These are phyloP conservation scores for Penicillium sp. DNA, from an alignment of 2,329 filamentous ascomycete genomes.

Conservation along the genomic window DNA sequence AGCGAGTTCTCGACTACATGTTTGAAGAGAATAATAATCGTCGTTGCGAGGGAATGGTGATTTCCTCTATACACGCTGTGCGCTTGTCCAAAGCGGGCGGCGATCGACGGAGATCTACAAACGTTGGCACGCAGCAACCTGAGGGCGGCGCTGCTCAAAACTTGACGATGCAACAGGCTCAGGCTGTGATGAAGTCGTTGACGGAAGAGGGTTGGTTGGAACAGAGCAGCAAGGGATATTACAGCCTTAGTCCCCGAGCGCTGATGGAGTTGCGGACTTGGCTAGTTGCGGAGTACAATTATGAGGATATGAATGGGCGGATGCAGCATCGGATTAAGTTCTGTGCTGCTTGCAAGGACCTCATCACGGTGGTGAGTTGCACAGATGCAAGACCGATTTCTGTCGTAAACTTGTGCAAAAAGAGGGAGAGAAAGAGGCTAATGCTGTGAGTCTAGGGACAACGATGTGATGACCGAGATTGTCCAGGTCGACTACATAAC, in stretches of 20 bases:
- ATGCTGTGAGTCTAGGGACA: constrained; percentile 50
- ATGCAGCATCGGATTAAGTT: constrained; percentile 69
- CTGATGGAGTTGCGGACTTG: constrained; percentile 80
- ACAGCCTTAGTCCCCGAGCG: constrained; percentile 66
- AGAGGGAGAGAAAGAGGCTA: neutral
- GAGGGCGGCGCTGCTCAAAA: constrained; percentile 40
- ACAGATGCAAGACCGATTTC: neutral
- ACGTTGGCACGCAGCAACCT: constrained; percentile 31
- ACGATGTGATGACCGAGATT: constrained; percentile 65
- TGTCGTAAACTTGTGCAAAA: neutral
- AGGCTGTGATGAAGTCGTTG: constrained; percentile 62
- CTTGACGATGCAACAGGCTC: constrained; percentile 71
- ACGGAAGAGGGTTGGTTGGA: constrained; percentile 81
- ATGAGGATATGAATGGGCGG: constrained; percentile 52
- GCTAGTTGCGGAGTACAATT: constrained; percentile 86
- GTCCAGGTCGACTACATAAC: constrained; percentile 66
- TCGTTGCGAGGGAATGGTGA: constrained; percentile 74
- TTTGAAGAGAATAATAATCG: constrained; percentile 82
- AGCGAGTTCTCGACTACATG: constrained; percentile 81
- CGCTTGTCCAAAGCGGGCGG: constrained; percentile 52
- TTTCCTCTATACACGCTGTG: constrained; percentile 72
- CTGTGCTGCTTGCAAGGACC: constrained; percentile 82
- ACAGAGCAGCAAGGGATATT: constrained; percentile 64
- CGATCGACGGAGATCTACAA: constrained; percentile 44
- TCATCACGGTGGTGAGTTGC: constrained; percentile 63